A percentile compares a stretch with the other conserved stretches of the same genome.
phyloP scores from a whole-genome alignment of 805 yeast species.

The Cyberlindnera xylosilytica region DNA sequence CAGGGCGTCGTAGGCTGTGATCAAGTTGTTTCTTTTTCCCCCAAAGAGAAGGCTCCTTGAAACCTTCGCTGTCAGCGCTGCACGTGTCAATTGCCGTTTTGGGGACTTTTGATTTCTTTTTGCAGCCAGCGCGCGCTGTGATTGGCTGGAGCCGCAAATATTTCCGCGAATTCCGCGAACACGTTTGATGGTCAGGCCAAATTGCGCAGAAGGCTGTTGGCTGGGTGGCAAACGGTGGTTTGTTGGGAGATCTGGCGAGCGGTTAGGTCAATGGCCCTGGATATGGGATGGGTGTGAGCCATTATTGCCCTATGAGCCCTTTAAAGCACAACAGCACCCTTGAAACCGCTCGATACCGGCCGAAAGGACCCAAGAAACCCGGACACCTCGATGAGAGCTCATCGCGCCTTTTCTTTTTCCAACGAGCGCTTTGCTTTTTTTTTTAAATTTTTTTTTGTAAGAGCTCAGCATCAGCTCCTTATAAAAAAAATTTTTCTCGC shows the following conservation, averaged over 20 bases:
- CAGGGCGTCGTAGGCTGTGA: no score
- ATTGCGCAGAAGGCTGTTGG: not conserved
- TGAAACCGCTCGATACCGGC: not conserved
- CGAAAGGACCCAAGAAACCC: conserved; percentile 1
- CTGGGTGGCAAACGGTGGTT: not conserved
- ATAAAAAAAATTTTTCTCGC: conserved; percentile 21
- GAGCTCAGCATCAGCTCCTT: no score
- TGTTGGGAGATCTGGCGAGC: no score
- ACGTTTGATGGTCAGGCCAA: not conserved
- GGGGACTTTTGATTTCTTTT: not conserved
- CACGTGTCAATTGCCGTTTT: not conserved
- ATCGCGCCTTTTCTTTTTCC: conserved; percentile 12
- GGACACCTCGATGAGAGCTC: conserved; percentile 19
- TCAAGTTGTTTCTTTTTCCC: no score
- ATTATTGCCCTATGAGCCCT: no score
- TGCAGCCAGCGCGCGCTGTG: not conserved
- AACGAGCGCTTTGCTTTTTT: conserved; percentile 6
- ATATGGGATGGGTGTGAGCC: no score
- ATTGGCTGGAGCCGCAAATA: not conserved
- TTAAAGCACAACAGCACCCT: no score
- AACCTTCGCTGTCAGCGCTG: not conserved
- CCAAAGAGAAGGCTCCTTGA: not conserved
- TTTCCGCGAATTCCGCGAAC: conserved; percentile 3
- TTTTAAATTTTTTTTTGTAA: conserved; percentile 3
- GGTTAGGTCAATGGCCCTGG: no score